phyloP scores from a whole-genome alignment of 208 protist species.

The Vickermania spadyakhi region DNA sequence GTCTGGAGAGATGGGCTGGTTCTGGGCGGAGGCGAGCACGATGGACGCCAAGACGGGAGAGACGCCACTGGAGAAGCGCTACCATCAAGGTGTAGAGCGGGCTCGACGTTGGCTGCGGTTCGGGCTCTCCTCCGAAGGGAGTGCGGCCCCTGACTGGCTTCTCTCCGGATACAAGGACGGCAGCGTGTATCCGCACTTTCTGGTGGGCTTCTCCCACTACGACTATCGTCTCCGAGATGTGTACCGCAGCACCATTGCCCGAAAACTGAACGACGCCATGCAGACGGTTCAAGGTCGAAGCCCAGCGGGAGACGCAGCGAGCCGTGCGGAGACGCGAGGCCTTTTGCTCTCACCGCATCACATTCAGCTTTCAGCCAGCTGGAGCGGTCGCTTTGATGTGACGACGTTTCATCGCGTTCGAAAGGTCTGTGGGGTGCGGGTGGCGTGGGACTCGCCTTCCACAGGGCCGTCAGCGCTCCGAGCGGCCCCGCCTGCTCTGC shows the following conservation, averaged over 20 bases:
- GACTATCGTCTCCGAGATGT: conserved; percentile 68
- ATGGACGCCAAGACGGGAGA: neutral
- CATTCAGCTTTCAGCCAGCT: conserved; percentile 56
- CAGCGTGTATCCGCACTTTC: conserved; percentile 60
- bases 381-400: conserved; percentile 77
- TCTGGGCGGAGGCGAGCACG: neutral
- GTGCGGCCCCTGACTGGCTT: neutral
- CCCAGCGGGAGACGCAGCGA: no score
- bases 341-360: no score
- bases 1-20: no score
- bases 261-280: conserved; percentile 42
- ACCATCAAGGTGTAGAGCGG: no score
- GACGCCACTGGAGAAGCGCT: neutral
- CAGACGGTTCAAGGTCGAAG: conserved; percentile 36
- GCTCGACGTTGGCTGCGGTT: neutral
- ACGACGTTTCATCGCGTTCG: conserved; percentile 44
- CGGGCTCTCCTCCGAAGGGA: neutral
- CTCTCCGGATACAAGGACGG: conserved; percentile 39
- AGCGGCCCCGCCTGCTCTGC: conserved; percentile 5
- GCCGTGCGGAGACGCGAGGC: no score
- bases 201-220: conserved; percentile 81
- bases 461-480: neutral
- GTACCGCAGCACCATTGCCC: conserved; percentile 66
- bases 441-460: conserved; percentile 4
- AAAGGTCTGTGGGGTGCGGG: conserved; percentile 70